Base-by-base conservation (phyloP, 805 yeast species). In the Candida tibetensis region DNA sequence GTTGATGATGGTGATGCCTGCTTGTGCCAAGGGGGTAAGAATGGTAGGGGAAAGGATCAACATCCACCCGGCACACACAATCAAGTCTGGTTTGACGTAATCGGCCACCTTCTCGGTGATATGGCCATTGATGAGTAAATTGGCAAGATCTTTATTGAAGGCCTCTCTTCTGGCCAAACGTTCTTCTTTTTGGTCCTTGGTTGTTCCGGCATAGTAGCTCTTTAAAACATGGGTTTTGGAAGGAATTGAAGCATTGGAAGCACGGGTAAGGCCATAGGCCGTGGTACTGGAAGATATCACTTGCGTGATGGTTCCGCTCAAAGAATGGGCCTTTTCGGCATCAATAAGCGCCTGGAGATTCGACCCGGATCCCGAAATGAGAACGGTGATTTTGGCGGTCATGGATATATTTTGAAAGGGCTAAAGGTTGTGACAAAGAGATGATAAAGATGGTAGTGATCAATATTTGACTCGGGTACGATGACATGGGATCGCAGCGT, bases 21-120 rank as follows among this genome's bases (percentile, higher is more conserved):
- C 77, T 2, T 72, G 58, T 35, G 70, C 77, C 23, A 90, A 61
- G 3, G 90, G 89, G 28, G 68, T 64, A 43, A 93, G 69, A 48
- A 88, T 89, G 15, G 77, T 71, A 3, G 87, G 81, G 1, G 96
- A 85, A 42, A 93, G 71, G 41, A 93, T 93, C 36, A 93, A 74
- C 90, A 93, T 82, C 99, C 99, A 93, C 2, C 99, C 99, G 4
- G 99, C 99, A 65, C 99, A 93, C 4, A 93, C 97, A 28, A 93
- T 81, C 46, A 93, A 71, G 48, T 85, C 86, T 4, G 98, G 98
- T 47, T 73, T 72, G 22, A 59, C 49, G 37, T 77, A 72, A 1
- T 52, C 45, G 3, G 46, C 32, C 16, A 48, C 56, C 18, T 42
- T 28, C 5, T 34, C 42, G 7, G 16, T 22, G 21, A 53, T 55